Evolutionary conservation across 1,284 basidiomycete genomes (phyloP), one percentile per base, ranked within the genome.

Genomic region (Coniferiporia sulphurascens): DNA sequence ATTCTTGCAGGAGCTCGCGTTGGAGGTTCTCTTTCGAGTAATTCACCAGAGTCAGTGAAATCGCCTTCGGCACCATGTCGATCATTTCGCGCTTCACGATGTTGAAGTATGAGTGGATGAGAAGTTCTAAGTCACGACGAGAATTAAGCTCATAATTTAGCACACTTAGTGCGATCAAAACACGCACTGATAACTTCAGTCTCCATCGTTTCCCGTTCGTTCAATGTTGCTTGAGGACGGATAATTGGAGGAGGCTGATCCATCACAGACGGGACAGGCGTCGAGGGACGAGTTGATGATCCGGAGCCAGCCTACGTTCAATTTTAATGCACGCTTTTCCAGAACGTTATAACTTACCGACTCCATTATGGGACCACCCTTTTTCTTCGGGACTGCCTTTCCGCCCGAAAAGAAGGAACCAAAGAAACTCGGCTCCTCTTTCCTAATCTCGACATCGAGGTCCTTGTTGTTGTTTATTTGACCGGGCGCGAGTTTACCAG

Each of bases 1-100:
- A 77, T 73, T 94, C 91, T 68, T 92, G 87, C 58, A 97, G 75
- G 49, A 97, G 79, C 74, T 95, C 93, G 64, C 86, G 82, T 75
- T 97, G 95, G 64, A 97, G 78, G 71, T 91, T 87, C 74, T 98
- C 95, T 76, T 98, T 98, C 64, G 94, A 87, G 73, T 87, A 86
- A 69, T 87, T 90, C 55, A 99, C 95, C 34, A 99, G 84, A 22
- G 93, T 98, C 68, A 95, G 79, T 57, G 94, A 90, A 72, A 99
- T 97, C 41, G 96, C 95, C 74, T 95, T 94, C 17, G 97, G 97
- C 8, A 99, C 92, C 95, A 98, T 98, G 75, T 99, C 97, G 71
- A 98, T 98, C 88, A 99, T 95, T 74, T 98, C 95, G 57, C 95
- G 90, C 81, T 99, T 98, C 63, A 98, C 93, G 65, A 98, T 93